A percentile compares a stretch with the other conserved stretches of the same genome.
Evolutionary conservation across 176 grass and related monocot species (phyloP).

Genomic region (Zoysia japonica): DNA sequence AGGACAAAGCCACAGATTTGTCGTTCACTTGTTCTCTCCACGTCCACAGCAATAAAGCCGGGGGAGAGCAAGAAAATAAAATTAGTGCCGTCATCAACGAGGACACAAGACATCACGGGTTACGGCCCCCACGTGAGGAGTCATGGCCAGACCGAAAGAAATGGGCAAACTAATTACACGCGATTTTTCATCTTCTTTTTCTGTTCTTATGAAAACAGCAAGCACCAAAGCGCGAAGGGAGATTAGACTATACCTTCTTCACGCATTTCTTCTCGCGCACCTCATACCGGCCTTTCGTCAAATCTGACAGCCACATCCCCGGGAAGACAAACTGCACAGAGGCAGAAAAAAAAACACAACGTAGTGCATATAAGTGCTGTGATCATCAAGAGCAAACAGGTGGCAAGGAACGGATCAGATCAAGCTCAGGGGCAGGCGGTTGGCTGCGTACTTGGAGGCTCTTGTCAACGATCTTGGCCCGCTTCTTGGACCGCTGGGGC

Average conservation of each 20-base stretch:
- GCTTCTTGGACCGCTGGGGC: slow-evolving; percentile 88
- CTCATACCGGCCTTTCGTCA: slow-evolving; percentile 87
- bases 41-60: slow-evolving; percentile 35
- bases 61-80: slow-evolving; percentile 14
- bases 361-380: slow-evolving; percentile 29
- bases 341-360: not conserved
- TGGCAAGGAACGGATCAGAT: slow-evolving; percentile 21
- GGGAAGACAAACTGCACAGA: slow-evolving; percentile 80
- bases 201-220: not conserved
- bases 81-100: slow-evolving; percentile 37
- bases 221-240: not conserved
- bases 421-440: not conserved
- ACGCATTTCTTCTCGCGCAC: slow-evolving; percentile 95
- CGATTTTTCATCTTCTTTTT: not conserved
- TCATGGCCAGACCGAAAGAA: slow-evolving; percentile 14
- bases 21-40: slow-evolving; percentile 8
- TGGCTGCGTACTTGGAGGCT: slow-evolving; percentile 61
- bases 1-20: not conserved
- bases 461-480: slow-evolving; percentile 90
- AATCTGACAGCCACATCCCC: slow-evolving; percentile 94
- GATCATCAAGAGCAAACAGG: not conserved
- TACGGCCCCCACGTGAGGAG: slow-evolving; percentile 41
- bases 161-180: slow-evolving; percentile 23
- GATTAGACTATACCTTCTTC: slow-evolving; percentile 63
- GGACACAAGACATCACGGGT: slow-evolving; percentile 43